Evolutionary conservation across 495 filamentous ascomycete species (phyloP).

Genomic region (Thozetella sp.): DNA sequence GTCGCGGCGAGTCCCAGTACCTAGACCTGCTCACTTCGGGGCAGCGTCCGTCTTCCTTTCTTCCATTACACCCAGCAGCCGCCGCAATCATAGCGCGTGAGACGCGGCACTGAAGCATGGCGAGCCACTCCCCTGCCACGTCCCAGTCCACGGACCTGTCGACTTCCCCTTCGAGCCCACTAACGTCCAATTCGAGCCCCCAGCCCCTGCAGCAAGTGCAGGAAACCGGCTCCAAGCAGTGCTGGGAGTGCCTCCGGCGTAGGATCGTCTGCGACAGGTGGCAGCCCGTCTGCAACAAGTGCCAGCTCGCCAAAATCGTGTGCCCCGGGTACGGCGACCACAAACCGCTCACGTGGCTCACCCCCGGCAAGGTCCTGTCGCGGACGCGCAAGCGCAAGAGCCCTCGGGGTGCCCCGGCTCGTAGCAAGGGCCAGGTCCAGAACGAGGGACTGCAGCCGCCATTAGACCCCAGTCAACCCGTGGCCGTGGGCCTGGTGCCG

Average conservation of each 20-base stretch:
- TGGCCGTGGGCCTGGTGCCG: not conserved
- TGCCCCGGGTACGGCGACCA: slow-evolving; percentile 33
- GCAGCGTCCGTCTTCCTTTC: too few relatives aligned
- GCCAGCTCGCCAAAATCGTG: slow-evolving; percentile 22
- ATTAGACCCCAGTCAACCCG: not conserved
- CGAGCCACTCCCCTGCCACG: not conserved
- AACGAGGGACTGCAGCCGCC: not conserved
- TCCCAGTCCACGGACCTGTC: not conserved
- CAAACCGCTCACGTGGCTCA: slow-evolving; percentile 30
- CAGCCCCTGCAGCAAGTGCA: not conserved
- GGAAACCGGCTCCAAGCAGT: slow-evolving; percentile 16
- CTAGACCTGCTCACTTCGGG: too few relatives aligned
- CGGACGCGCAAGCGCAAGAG: slow-evolving; percentile 10
- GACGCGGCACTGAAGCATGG: too few relatives aligned
- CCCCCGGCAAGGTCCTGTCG: slow-evolving; percentile 26
- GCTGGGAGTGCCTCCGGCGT: slow-evolving; percentile 41
- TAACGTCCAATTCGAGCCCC: not conserved
- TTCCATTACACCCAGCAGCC: too few relatives aligned
- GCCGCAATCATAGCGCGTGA: too few relatives aligned
- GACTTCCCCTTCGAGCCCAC: not conserved
- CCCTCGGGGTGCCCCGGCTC: not conserved
- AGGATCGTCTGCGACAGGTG: slow-evolving; percentile 33
- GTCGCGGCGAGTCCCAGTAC: not conserved
- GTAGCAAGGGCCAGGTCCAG: not conserved
- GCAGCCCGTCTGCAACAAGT: slow-evolving; percentile 27